Base-by-base conservation (phyloP, 768 basidiomycete genomes). In the Tylopilus felleus region DNA sequence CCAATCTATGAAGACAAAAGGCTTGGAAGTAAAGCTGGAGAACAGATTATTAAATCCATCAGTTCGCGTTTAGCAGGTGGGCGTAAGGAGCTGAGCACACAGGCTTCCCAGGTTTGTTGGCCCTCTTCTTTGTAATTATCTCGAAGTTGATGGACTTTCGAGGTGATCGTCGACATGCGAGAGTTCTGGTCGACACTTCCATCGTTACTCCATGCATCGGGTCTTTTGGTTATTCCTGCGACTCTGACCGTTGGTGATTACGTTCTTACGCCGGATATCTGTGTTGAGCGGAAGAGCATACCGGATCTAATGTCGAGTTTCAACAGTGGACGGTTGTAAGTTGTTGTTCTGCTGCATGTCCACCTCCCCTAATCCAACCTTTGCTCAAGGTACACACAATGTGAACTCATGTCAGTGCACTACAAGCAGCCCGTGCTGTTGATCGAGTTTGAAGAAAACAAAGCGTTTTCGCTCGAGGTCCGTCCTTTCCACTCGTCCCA, bases 401-500 rank as follows among this genome's bases (percentile, higher is more conserved):
- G 96, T 73, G 96, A 98, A 71, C 68, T 92, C 21, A 98, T 99
- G 96, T 93, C 90, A 0, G 87, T 86, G 16, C 90, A 98, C 67
- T 98, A 99, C 75, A 97, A 93, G 71, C 84, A 88, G 19, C 95
- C 96, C 0, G 78, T 99, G 49, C 75, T 99, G 16, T 76, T 98
- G 10, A 97, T 98, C 62, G 95, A 99, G 67, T 98, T 98, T 58
- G 96, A 98, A 66, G 93, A 98, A 73, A 90, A 97, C 69, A 98
- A 96, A 62, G 85, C 92, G 0, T 97, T 98, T 69, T 88, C 90
- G 0, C 78, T 98, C 12, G 89, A 94, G 72, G 94, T 90, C 55
- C 49, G 77, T 66, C 14, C n/a, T 47, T 48, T 35, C 8, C 23
- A 7, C 39, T 25, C 17, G 16, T 10, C 9, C 5, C 7, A 9